Base-by-base conservation (phyloP, 129 eudicot species). In the Artemisia argyi region DNA sequence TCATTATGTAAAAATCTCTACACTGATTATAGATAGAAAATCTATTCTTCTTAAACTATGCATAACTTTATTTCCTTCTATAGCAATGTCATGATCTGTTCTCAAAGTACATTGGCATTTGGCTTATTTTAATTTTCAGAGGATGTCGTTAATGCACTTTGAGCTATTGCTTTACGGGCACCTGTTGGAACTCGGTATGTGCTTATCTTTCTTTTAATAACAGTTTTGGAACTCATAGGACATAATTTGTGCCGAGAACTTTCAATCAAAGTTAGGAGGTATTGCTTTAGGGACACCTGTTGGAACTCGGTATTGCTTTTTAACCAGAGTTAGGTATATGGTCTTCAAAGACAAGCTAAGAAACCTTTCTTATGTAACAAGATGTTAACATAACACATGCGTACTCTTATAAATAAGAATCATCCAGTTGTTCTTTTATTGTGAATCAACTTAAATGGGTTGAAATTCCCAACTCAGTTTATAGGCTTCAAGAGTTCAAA, bases 81-180 rank as follows among this genome's bases (percentile, higher is more conserved):
- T 76, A 39, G 30, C 12, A 46, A 28, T 66, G 61, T 63, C 61
- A 76, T 51, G 22, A 69, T 69, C 1, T 69, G 13, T 51, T 70
- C 32, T 53, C 55, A 30, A 66, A 30, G 63, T 47, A 6, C 32
- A 46, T 30, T 20, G 61, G 10, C 71, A 14, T 3, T 19, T 57
- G 30, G 73, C 61, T 42, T 56, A 2, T 81, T 51, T 67, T 44
- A 55, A 77, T 63, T 72, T 83, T 74, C 81, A 94, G 99, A 97
- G 73, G 97, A 91, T 39, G 58, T 86, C 44, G 71, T 88, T 61
- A 81, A 82, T 88, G 96, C 96, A 58, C 84, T 90, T 65, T 96
- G 96, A 90, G 99, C 99, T 79, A 84, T 88, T 76, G 87, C 81
- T 51, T 90, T 94, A 87, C 97, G 97, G 52, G 91, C 96, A 66